Conservation (phyloP, 2,329 filamentous ascomycete species). For the Cladosporium sphaerospermum region DNA sequence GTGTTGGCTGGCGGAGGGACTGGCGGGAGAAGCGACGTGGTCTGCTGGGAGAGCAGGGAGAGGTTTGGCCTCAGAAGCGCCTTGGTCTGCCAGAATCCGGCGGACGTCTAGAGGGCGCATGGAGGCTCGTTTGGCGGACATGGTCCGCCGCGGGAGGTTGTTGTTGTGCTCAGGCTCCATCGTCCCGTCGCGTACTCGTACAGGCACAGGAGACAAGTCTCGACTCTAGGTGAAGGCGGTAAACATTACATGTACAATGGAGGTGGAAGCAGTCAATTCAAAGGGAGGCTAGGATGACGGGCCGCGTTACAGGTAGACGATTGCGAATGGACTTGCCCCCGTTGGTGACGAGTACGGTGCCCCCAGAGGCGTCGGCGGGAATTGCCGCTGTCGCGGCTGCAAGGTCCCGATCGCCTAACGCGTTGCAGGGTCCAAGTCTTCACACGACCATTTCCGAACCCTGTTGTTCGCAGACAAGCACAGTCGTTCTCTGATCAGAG, state of each 20-base stretch:
- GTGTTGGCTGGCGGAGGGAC: slow-evolving; percentile 12
- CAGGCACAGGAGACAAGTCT: neutral
- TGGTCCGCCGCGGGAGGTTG: slow-evolving; percentile 4
- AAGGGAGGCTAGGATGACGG: slow-evolving; percentile 4
- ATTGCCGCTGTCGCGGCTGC: neutral
- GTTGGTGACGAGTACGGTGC: neutral
- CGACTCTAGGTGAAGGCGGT: slow-evolving; percentile 1
- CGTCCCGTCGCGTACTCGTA: neutral
- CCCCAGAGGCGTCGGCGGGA: slow-evolving; percentile 1
- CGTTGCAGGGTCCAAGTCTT: neutral
- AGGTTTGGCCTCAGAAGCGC: slow-evolving; percentile 10
- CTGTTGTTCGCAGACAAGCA: too few species aligned
- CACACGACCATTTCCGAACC: neutral
- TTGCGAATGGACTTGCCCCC: slow-evolving; percentile 2
- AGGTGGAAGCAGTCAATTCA: neutral
- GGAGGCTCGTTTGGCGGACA: slow-evolving; percentile 7
- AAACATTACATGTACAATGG: slow-evolving; percentile 1
- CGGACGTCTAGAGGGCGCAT: slow-evolving; percentile 13
- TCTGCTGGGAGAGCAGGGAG: slow-evolving; percentile 15
- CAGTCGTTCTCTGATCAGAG: too few species aligned
- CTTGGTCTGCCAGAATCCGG: slow-evolving; percentile 9
- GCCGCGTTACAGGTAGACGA: slow-evolving; percentile 5
- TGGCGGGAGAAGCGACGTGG: slow-evolving; percentile 13
- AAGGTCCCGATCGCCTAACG: neutral
- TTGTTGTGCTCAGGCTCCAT: neutral